A percentile compares a stretch with the other conserved stretches of the same genome.
These are phyloP conservation scores for Aspergillus sp. DNA, from an alignment of 2,329 filamentous ascomycete genomes.

Conservation along the genomic window DNA sequence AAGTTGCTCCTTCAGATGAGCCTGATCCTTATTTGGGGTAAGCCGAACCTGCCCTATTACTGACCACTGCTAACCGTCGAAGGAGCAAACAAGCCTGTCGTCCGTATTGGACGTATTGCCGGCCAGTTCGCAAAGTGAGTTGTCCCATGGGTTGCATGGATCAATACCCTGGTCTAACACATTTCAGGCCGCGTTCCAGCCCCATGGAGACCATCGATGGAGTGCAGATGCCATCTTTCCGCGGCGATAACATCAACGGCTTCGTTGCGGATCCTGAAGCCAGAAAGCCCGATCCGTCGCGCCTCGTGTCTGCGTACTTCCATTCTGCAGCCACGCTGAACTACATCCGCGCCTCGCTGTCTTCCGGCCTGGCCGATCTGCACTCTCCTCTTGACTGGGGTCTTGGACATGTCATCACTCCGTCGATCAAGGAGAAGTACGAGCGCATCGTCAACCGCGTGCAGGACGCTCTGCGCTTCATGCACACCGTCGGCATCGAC, in stretches of 20 bases:
- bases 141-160: not conserved
- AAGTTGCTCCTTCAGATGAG: slow-evolving; percentile 97
- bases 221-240: slow-evolving; percentile 75
- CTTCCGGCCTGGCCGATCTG: slow-evolving; percentile 84
- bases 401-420: slow-evolving; percentile 80
- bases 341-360: slow-evolving; percentile 74
- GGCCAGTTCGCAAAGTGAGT: slow-evolving; percentile 82
- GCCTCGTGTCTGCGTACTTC: slow-evolving; percentile 87
- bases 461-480: slow-evolving; percentile 84
- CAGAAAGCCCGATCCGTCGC: slow-evolving; percentile 67
- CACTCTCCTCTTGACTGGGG: slow-evolving; percentile 93
- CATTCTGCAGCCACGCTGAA: slow-evolving; percentile 92
- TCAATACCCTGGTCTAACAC: not conserved
- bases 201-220: slow-evolving; percentile 76
- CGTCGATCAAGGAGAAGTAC: slow-evolving; percentile 77
- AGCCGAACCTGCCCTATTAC: slow-evolving; percentile 37
- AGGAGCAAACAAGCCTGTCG: slow-evolving; percentile 63
- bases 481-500: slow-evolving; percentile 85
- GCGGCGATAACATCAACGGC: slow-evolving; percentile 92
- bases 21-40: slow-evolving; percentile 80
- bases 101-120: slow-evolving; percentile 90
- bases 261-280: slow-evolving; percentile 58
- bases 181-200: slow-evolving; percentile 61
- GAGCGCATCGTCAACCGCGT: slow-evolving; percentile 74
- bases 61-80: slow-evolving; percentile 4